Evolutionary conservation across 73 alveolate genomes (phyloP).

Genomic region (Uronychia binucleata): DNA sequence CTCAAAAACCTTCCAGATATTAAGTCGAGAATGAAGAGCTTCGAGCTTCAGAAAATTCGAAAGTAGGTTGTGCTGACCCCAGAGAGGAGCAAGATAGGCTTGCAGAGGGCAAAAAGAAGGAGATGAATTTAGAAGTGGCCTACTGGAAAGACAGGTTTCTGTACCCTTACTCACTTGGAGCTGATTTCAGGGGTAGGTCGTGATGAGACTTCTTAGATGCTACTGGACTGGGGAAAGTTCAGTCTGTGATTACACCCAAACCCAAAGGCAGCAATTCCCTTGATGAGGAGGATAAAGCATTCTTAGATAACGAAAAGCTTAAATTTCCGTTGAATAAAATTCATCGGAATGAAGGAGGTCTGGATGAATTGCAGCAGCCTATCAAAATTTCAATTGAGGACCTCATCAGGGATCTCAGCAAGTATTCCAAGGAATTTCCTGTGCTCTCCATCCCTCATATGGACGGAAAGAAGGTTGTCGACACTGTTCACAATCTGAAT

Average conservation of each 20-base stretch:
- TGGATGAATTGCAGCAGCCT: slow-evolving; percentile 40
- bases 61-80: not conserved
- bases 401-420: slow-evolving; percentile 44
- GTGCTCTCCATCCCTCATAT: slow-evolving; percentile 47
- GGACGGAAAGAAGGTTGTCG: slow-evolving; percentile 35
- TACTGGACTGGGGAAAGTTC: too few species aligned
- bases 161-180: slow-evolving; percentile 24
- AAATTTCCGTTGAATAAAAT: slow-evolving; percentile 9
- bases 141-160: slow-evolving; percentile 58
- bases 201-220: not conserved
- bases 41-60: not conserved
- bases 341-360: not conserved
- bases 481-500: slow-evolving; percentile 16
- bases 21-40: not conserved
- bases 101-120: slow-evolving; percentile 25
- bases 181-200: not conserved
- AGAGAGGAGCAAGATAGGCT: not conserved
- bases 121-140: slow-evolving; percentile 33
- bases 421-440: slow-evolving; percentile 43
- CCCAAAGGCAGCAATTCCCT: too few species aligned
- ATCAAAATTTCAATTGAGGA: slow-evolving; percentile 39
- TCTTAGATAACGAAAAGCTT: not conserved
- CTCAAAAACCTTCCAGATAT: not conserved
- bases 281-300: not conserved
- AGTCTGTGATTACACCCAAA: too few species aligned